Evolutionary conservation across 208 protist species (phyloP).

Genomic region (Naegleria gruberi): DNA sequence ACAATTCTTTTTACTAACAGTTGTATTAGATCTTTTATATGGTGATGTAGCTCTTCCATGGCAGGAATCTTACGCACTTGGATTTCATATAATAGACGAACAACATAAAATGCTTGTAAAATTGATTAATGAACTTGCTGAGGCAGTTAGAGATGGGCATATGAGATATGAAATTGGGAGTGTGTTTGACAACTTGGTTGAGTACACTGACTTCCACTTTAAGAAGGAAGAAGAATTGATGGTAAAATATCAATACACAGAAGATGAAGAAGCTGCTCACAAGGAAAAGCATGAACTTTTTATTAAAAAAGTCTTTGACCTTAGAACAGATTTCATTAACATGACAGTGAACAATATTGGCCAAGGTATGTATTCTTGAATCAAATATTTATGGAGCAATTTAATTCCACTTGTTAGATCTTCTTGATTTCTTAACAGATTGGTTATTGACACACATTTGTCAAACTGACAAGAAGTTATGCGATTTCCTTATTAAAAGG

Average conservation of each 20-base stretch:
- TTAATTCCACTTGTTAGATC: neutral
- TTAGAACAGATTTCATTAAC: neutral
- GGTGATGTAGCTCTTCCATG: neutral
- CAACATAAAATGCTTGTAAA: neutral
- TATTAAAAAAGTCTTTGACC: neutral
- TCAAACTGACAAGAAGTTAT: neutral
- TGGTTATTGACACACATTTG: neutral
- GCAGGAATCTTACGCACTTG: neutral
- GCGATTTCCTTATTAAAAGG: neutral
- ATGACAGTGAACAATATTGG: neutral
- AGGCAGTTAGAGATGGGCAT: neutral
- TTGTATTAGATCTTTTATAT: neutral
- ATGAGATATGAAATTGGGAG: neutral
- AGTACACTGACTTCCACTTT: constrained; percentile 2
- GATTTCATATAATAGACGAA: neutral
- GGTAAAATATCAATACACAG: neutral
- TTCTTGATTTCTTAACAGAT: neutral
- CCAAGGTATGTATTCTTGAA: neutral
- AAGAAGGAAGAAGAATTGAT: neutral
- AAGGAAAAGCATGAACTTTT: constrained; percentile 4
- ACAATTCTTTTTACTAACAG: neutral
- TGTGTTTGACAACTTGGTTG: neutral
- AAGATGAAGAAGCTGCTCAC: neutral
- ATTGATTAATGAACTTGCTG: neutral
- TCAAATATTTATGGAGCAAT: neutral